Conservation (phyloP, 257 asterid species). For the Capsicum baccatum region DNA sequence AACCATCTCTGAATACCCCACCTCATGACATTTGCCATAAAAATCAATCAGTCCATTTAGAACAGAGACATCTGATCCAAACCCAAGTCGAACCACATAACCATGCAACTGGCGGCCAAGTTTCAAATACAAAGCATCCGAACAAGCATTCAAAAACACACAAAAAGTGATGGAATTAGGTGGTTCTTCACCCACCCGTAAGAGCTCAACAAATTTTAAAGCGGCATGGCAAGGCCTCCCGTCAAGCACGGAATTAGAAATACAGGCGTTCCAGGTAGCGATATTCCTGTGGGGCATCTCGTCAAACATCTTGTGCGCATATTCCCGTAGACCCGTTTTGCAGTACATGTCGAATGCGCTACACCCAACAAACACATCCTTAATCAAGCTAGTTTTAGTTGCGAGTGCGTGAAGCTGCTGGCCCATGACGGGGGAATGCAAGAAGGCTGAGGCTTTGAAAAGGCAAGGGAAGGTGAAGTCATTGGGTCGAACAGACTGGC, state of each 20-base stretch:
- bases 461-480: conserved; percentile 90
- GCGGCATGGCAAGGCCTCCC: conserved; percentile 57
- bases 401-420: conserved; percentile 74
- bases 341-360: conserved; percentile 85
- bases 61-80: conserved; percentile 60
- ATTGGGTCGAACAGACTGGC: conserved; percentile 66
- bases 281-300: conserved; percentile 71
- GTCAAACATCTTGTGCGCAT: conserved; percentile 71
- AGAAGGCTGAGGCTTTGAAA: conserved; percentile 69
- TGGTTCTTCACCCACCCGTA: conserved; percentile 43
- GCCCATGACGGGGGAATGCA: conserved; percentile 55
- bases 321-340: conserved; percentile 43
- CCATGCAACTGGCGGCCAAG: conserved; percentile 81
- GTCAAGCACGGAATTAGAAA: conserved; percentile 66
- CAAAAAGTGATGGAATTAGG: conserved; percentile 85
- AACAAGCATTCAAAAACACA: conserved; percentile 76
- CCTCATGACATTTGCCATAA: conserved; percentile 71
- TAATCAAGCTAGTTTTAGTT: conserved; percentile 47
- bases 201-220: conserved; percentile 57
- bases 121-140: conserved; percentile 56
- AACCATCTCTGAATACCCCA: conserved; percentile 55
- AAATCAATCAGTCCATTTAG: conserved; percentile 78
- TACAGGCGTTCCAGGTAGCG: conserved; percentile 88
- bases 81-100: conserved; percentile 57
- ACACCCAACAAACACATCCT: conserved; percentile 76